Evolutionary conservation across 2,329 filamentous ascomycete genomes (phyloP), one percentile per base, ranked within the genome.

Genomic region (Cordyceps cateniannulata): DNA sequence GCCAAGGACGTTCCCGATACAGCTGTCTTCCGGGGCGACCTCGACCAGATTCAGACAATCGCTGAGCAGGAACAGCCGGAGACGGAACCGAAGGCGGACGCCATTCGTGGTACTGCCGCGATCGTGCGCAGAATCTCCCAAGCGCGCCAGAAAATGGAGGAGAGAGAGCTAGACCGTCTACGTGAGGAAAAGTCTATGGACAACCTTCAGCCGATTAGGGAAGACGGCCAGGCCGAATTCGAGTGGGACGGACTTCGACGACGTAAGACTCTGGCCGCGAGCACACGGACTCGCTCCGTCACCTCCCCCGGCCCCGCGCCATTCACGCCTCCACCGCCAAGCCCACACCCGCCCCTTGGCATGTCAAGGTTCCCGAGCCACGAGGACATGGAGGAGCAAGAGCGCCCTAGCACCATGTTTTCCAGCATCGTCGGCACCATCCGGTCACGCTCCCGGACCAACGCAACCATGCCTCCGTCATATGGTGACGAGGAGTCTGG

Each of bases 1-100:
- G 91, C 95, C 67, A 99, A 98, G 71, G 93, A 99, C 69, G 93
- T 99, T 0, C 95, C 95, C 7, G 95, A 98, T 71, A 82, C 91
- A 0, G 92, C 93, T 35, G 87, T 99, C 44, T 96, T 99, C 79
- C 86, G 87, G 60, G 95, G 93, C 49, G 92, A 98, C 69, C 82
- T 99, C 56, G 90, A 98, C 69, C 93, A 99, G 79, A 90, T 98
- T 59, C 90, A 95, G 35, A 96, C 93, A 32, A 95, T 98, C 64
- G 93, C 91, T 51, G 91, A 97, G 69, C 91, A 96, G 70, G 91
- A 96, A 71, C 92, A 98, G 71, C 89, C 93, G n/a, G 95, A 99
- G 73, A 89, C 89, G 16, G 95, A 99, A 69, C 95, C 95, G 58
- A 96, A 96, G 71, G 95, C 95, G 16, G 95, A 99, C 73, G 92